Percentiles rank a stretch among this genome's conserved stretches.
Conservation (phyloP, 2,329 filamentous ascomycete species). For the Aureobasidium namibiae region DNA sequence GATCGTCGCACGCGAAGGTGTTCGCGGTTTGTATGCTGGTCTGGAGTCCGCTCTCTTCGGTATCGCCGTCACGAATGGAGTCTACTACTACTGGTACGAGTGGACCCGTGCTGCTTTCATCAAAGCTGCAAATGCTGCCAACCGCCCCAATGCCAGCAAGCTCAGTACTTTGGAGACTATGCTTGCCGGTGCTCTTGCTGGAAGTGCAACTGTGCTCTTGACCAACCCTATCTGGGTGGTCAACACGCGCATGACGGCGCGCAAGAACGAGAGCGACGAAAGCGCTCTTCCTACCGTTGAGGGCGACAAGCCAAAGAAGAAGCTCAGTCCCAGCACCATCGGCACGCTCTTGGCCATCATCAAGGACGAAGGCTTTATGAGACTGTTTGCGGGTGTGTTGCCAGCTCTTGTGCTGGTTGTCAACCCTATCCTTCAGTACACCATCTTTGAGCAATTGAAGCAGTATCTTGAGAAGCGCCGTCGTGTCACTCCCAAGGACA, state of each 20-base stretch:
- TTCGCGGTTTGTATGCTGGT: constrained; percentile 82
- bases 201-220: constrained; percentile 85
- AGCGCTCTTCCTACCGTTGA: constrained; percentile 27
- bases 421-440: constrained; percentile 98
- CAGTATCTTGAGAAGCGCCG: constrained; percentile 71
- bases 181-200: constrained; percentile 88
- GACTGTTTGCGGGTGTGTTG: constrained; percentile 85
- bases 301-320: constrained; percentile 26
- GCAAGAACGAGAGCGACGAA: constrained; percentile 51
- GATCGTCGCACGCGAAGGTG: constrained; percentile 86
- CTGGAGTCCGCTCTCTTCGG: constrained; percentile 92
- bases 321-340: constrained; percentile 63
- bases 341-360: constrained; percentile 74
- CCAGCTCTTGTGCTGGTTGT: constrained; percentile 90
- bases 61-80: constrained; percentile 97
- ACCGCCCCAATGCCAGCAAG: constrained; percentile 28
- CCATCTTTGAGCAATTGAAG: constrained; percentile 97
- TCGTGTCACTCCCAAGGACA: constrained; percentile 73
- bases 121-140: constrained; percentile 24
- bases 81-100: constrained; percentile 99
- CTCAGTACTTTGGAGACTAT: constrained; percentile 90
- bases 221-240: constrained; percentile 99
- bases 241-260: constrained; percentile 96
- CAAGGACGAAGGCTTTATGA: constrained; percentile 71
- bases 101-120: constrained; percentile 67